A percentile compares a stretch with the other conserved stretches of the same genome.
Evolutionary conservation across 495 filamentous ascomycete species (phyloP).

Genomic region (Hamigera avellanea): DNA sequence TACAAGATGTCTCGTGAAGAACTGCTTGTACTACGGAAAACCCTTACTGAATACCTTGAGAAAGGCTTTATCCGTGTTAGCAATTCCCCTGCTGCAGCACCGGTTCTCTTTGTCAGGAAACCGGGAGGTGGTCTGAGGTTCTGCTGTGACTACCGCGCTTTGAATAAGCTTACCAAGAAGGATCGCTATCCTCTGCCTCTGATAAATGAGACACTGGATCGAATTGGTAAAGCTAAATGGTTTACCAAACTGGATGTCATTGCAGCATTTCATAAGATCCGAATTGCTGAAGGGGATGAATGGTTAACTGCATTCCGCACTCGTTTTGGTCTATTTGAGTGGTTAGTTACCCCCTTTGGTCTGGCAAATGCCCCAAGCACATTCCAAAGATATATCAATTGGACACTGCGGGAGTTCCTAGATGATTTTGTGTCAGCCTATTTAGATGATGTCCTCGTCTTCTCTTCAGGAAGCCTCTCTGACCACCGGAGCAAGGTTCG

Average conservation of each 20-base stretch:
- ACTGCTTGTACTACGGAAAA: not conserved
- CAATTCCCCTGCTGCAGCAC: not conserved
- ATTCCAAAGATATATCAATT: conserved; percentile 22
- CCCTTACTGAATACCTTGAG: not conserved
- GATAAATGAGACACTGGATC: not conserved
- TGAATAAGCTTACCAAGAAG: not conserved
- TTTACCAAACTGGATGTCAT: conserved; percentile 4
- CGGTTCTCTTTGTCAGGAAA: conserved; percentile 1
- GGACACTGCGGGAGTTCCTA: conserved; percentile 9
- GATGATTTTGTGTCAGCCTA: conserved; percentile 16
- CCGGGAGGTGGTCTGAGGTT: not conserved
- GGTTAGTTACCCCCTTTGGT: not conserved
- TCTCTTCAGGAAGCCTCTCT: conserved; percentile 4
- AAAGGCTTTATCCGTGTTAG: conserved; percentile 1
- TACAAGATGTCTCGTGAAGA: not conserved
- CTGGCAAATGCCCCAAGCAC: conserved; percentile 7
- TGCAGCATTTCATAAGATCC: conserved; percentile 1
- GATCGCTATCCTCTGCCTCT: not conserved
- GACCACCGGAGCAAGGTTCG: conserved; percentile 12
- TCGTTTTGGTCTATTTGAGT: conserved; percentile 2
- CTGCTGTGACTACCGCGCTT: not conserved
- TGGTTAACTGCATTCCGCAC: conserved; percentile 2
- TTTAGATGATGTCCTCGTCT: conserved; percentile 20
- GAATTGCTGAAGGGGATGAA: conserved; percentile 2
- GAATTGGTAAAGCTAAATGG: not conserved